phyloP scores from a whole-genome alignment of 2,329 filamentous ascomycete species.

The Penicillium sp. region DNA sequence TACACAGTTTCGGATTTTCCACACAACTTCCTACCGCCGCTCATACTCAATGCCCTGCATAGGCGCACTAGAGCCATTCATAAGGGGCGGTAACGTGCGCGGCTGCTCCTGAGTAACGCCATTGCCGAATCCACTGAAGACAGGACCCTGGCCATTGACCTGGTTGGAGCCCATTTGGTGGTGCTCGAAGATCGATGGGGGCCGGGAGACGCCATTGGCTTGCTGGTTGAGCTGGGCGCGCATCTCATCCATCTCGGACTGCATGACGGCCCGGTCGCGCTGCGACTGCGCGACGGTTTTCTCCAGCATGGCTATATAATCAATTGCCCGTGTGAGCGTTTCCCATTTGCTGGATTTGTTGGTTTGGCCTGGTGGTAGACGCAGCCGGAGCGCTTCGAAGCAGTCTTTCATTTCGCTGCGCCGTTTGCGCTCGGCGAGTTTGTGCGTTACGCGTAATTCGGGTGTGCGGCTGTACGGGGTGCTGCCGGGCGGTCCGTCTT shows the following conservation, averaged over 20 bases:
- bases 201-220: slow-evolving; percentile 31
- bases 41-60: slow-evolving; percentile 54
- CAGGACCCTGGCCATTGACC: slow-evolving; percentile 33
- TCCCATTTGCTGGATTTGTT: slow-evolving; percentile 55
- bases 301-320: slow-evolving; percentile 48
- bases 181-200: slow-evolving; percentile 35
- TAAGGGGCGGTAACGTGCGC: slow-evolving; percentile 47
- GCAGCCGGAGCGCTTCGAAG: slow-evolving; percentile 46
- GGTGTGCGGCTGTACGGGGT: slow-evolving; percentile 51
- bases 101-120: slow-evolving; percentile 42
- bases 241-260: slow-evolving; percentile 37
- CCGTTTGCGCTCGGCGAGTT: slow-evolving; percentile 51
- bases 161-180: slow-evolving; percentile 34
- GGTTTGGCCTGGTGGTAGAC: slow-evolving; percentile 46
- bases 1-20: slow-evolving; percentile 7
- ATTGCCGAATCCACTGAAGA: slow-evolving; percentile 30
- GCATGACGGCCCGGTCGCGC: slow-evolving; percentile 40
- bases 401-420: slow-evolving; percentile 54
- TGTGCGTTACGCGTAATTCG: slow-evolving; percentile 50
- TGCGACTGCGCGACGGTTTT: slow-evolving; percentile 37
- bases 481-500: slow-evolving; percentile 40
- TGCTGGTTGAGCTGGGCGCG: slow-evolving; percentile 40
- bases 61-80: slow-evolving; percentile 43
- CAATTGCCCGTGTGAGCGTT: slow-evolving; percentile 48
- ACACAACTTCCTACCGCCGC: slow-evolving; percentile 33